phyloP scores from a whole-genome alignment of 208 protist genomes.

The Crithidia sp. region DNA sequence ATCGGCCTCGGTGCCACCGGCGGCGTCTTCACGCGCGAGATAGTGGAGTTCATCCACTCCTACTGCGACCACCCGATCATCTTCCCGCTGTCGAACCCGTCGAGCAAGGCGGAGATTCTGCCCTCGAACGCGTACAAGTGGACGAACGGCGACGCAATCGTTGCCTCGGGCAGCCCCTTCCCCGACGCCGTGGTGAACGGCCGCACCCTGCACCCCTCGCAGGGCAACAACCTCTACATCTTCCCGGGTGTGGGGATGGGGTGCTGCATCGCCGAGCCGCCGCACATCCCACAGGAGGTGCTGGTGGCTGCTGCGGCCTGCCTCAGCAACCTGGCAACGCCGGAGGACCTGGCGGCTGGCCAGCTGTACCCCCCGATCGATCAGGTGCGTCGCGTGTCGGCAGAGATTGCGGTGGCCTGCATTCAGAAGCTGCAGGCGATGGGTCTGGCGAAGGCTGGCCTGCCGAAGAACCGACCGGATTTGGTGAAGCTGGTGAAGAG shows the following conservation, averaged over 20 bases:
- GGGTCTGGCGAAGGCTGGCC: constrained; percentile 47
- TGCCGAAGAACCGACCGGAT: constrained; percentile 52
- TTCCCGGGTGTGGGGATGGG: constrained; percentile 96
- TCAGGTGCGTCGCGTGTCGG: constrained; percentile 72
- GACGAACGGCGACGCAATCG: constrained; percentile 93
- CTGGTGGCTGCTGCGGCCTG: constrained; percentile 74
- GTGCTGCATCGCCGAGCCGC: constrained; percentile 67
- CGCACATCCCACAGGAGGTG: constrained; percentile 90
- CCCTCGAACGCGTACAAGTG: constrained; percentile 93
- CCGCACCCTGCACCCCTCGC: constrained; percentile 80
- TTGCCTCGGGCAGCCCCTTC: constrained; percentile 97
- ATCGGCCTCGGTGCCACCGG: constrained; percentile 94
- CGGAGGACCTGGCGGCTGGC: constrained; percentile 52
- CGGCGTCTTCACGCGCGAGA: constrained; percentile 93
- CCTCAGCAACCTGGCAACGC: constrained; percentile 66
- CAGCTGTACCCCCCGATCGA: constrained; percentile 75
- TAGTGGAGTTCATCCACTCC: constrained; percentile 80
- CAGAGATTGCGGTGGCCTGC: constrained; percentile 69
- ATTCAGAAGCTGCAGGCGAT: constrained; percentile 70
- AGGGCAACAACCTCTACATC: constrained; percentile 98
- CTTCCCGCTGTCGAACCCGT: constrained; percentile 96
- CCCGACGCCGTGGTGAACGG: constrained; percentile 82
- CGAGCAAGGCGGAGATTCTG: constrained; percentile 88
- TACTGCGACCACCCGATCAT: constrained; percentile 93
- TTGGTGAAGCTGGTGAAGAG: constrained; percentile 54